Evolutionary conservation across 2,329 filamentous ascomycete species (phyloP).

Genomic region (Aureobasidium sp.): DNA sequence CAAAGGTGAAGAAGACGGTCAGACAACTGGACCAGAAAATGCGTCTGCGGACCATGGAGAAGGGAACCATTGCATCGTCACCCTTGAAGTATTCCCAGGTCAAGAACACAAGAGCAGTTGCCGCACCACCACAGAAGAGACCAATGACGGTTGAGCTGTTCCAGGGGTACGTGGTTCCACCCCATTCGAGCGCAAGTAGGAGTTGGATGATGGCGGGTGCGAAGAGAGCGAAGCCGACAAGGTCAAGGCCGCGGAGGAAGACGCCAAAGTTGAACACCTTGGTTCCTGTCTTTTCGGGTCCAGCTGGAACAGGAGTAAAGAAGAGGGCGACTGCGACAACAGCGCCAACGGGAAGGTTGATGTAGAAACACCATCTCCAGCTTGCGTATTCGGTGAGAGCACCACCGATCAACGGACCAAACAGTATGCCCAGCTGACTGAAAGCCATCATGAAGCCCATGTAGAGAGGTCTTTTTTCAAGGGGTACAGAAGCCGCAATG

Average conservation of each 20-base stretch:
- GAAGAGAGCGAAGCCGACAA: conserved; percentile 40
- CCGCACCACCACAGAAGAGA: not conserved
- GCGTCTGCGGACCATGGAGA: conserved; percentile 23
- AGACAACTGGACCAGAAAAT: conserved; percentile 23
- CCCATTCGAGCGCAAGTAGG: conserved; percentile 41
- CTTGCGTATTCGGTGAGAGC: conserved; percentile 34
- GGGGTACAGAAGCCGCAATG: conserved; percentile 40
- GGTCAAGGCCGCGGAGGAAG: conserved; percentile 40
- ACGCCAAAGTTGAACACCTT: conserved; percentile 37
- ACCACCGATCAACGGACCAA: conserved; percentile 34
- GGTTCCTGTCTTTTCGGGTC: conserved; percentile 18
- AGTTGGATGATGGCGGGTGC: conserved; percentile 32
- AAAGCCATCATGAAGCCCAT: conserved; percentile 32
- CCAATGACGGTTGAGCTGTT: conserved; percentile 20
- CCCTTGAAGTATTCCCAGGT: conserved; percentile 6
- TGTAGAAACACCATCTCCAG: conserved; percentile 27
- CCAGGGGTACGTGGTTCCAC: conserved; percentile 36
- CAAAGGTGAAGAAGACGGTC: conserved; percentile 22
- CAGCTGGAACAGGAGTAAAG: conserved; percentile 28
- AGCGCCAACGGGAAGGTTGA: conserved; percentile 36
- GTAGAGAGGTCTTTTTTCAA: conserved; percentile 39
- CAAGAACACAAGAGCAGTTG: conserved; percentile 12
- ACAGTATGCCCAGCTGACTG: conserved; percentile 34
- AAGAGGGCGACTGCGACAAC: conserved; percentile 30
- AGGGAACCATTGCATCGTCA: conserved; percentile 24